phyloP scores from a whole-genome alignment of 352 stramenopile species.

The Pythium phragmiticola region DNA sequence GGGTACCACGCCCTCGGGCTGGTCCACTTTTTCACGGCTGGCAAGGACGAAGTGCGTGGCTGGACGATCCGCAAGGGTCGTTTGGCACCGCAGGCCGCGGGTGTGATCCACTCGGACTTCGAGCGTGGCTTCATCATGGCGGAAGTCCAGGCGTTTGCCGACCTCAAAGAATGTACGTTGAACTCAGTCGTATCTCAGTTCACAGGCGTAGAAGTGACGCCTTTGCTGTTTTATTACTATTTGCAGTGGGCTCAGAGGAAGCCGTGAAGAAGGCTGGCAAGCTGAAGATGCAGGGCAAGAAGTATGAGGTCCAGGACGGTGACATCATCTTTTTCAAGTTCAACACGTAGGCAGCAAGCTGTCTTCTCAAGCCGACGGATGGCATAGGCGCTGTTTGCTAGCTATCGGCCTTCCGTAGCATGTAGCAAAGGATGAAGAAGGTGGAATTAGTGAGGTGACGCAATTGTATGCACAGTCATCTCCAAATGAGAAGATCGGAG shows the following conservation, averaged over 20 bases:
- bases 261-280: slow-evolving; percentile 89
- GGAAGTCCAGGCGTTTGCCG: slow-evolving; percentile 86
- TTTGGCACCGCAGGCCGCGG: slow-evolving; percentile 96
- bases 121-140: slow-evolving; percentile 99
- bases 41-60: slow-evolving; percentile 97
- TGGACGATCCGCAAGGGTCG: slow-evolving; percentile 99
- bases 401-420: too few relatives aligned
- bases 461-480: too few relatives aligned
- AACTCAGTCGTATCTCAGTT: neutral
- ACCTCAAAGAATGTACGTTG: slow-evolving; percentile 86
- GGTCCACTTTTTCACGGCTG: slow-evolving; percentile 99
- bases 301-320: slow-evolving; percentile 88
- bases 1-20: slow-evolving; percentile 98
- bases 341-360: slow-evolving; percentile 73
- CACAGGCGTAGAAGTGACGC: neutral
- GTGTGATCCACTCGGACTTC: slow-evolving; percentile 99
- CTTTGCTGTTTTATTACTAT: neutral
- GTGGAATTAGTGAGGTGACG: too few relatives aligned
- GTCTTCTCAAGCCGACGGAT: too few relatives aligned
- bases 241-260: slow-evolving; percentile 76
- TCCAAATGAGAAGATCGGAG: too few relatives aligned
- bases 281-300: slow-evolving; percentile 89
- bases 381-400: too few relatives aligned
- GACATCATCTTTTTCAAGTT: slow-evolving; percentile 94
- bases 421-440: too few relatives aligned